Base-by-base conservation (phyloP, 768 basidiomycete species). In the Filobasidium wieringae region DNA sequence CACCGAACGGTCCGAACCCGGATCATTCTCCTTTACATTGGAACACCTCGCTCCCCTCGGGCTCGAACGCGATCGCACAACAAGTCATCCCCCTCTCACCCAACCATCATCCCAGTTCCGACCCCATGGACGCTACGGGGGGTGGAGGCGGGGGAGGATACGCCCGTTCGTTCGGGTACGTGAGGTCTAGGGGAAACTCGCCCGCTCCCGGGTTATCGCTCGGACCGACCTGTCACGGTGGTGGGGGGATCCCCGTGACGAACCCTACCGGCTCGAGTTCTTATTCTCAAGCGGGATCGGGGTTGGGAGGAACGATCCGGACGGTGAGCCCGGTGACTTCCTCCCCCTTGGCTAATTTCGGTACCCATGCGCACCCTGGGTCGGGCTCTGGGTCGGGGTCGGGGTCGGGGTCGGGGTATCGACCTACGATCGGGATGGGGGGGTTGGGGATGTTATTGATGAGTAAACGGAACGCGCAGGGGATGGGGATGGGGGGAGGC, bases 381-480 rank as follows among this genome's bases (percentile, higher is more conserved):
- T 19, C 22, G 12, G 22, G 22, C 22, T 24, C 29, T 27, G 43
- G 43, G 14, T 24, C 29, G 39, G 29, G n/a, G 26, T 27, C n/a
- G 4, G n/a, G 26, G 2, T 14, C 26, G 40, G 17, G 3, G 7
- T 29, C 31, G 19, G 40, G 47, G 27, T 53, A 52, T 34, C 56
- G 57, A 37, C 61, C 61, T 7, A 58, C 55, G 24, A 58, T 58
- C 40, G 56, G 57, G 86, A 61, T 51, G 9, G 85, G 82, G 4
- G 86, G 86, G 61, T 87, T 87, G 2, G 86, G 85, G 33, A 89
- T 79, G 70, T 87, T 87, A 60, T 84, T 82, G 77, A 83, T 87
- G 39, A 87, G 84, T 85, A 69, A 39, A 59, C 31, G 22, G 49
- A 60, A 61, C 40, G 55, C 43, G 7, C 43, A 47, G 22, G 43